These are phyloP conservation scores for Sclerotinia minor DNA, from an alignment of 2,329 filamentous ascomycete genomes.

Conservation along the genomic window DNA sequence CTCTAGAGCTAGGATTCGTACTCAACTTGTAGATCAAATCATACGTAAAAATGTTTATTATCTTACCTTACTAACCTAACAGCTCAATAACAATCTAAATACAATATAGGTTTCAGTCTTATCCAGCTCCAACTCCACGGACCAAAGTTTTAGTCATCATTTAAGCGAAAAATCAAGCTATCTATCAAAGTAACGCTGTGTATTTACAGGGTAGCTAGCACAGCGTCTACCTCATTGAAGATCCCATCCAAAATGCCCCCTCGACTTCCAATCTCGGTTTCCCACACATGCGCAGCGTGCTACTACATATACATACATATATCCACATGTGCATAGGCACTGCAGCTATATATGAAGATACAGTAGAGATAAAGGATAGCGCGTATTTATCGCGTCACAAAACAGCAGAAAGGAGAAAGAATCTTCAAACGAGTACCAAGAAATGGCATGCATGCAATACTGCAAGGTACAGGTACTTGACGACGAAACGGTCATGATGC, in stretches of 20 bases:
- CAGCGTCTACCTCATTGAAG: neutral
- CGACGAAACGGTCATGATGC: slow-evolving; percentile 1
- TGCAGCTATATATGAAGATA: neutral
- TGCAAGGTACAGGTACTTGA: slow-evolving; percentile 16
- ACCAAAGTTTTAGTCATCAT: neutral
- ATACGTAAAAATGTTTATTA: neutral
- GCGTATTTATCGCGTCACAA: neutral
- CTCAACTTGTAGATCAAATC: neutral
- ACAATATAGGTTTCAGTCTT: neutral
- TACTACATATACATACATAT: neutral
- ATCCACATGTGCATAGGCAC: neutral
- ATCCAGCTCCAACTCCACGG: neutral
- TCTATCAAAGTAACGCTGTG: neutral
- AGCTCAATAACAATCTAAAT: neutral
- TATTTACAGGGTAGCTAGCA: neutral
- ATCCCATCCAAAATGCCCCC: neutral
- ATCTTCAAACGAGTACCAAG: neutral
- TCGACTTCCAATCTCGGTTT: slow-evolving; percentile 5
- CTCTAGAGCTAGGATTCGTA: neutral
- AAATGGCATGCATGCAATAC: neutral
- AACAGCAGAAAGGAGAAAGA: neutral
- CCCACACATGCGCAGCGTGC: neutral
- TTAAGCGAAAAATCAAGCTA: neutral
- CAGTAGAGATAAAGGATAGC: neutral
- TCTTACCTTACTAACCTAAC: neutral